Evolutionary conservation across 345 rosid genomes (phyloP).

Genomic region (Dipteronia sinensis): DNA sequence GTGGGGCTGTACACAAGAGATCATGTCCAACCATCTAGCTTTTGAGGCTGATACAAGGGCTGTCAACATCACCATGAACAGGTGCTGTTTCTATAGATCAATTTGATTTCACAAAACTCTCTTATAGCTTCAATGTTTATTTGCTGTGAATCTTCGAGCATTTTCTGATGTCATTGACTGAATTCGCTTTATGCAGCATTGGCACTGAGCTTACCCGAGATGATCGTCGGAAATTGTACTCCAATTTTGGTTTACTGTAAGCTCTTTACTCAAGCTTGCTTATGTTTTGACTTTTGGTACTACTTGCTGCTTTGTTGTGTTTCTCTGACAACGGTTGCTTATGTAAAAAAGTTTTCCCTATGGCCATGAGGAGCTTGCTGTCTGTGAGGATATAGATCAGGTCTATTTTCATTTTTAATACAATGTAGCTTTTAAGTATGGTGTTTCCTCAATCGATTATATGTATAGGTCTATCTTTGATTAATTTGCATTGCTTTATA

Average conservation of each 20-base stretch:
- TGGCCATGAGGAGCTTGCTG: conserved; percentile 90
- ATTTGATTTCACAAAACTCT: neutral
- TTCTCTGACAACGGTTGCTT: conserved; percentile 18
- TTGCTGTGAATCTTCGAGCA: neutral
- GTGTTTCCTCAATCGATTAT: no score
- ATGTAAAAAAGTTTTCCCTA: conserved; percentile 61
- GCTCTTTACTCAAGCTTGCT: conserved; percentile 23
- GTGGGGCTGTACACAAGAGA: conserved; percentile 97
- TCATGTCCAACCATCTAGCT: conserved; percentile 96
- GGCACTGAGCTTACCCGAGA: conserved; percentile 99
- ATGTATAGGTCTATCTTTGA: neutral
- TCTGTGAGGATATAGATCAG: conserved; percentile 91
- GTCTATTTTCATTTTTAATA: conserved; percentile 33
- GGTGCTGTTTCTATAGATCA: conserved; percentile 39
- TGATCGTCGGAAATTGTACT: conserved; percentile 92
- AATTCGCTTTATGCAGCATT: conserved; percentile 53
- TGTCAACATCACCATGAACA: conserved; percentile 90
- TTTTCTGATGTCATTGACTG: conserved; percentile 4
- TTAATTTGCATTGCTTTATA: neutral
- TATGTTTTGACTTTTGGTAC: neutral
- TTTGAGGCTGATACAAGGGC: conserved; percentile 99
- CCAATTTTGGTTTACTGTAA: conserved; percentile 94
- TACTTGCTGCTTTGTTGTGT: neutral
- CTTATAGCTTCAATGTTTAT: neutral
- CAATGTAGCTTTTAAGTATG: no score